phyloP scores from a whole-genome alignment of 768 basidiomycete species.

The Gloeopeniophorella convolvens region DNA sequence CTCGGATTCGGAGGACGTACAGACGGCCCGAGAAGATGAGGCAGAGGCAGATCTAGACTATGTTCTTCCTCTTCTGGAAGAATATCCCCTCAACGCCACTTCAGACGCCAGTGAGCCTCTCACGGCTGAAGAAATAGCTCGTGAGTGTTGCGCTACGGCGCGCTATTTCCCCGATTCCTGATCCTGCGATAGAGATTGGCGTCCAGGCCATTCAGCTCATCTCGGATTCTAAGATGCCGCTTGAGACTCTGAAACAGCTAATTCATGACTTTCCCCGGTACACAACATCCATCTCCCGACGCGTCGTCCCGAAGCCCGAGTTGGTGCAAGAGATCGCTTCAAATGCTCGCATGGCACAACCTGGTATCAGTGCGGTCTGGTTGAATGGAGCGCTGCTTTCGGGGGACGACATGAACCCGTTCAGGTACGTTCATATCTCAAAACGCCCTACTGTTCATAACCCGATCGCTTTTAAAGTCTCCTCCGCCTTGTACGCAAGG shows the following conservation, averaged over 20 bases:
- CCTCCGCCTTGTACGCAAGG: constrained; percentile 64
- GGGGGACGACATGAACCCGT: constrained; percentile 62
- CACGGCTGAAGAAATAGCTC: constrained; percentile 44
- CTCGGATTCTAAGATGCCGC: constrained; percentile 44
- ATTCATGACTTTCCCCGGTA: constrained; percentile 90
- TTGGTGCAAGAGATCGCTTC: constrained; percentile 49
- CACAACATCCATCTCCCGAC: constrained; percentile 63
- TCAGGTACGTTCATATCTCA: constrained; percentile 39
- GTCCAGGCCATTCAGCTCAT: constrained; percentile 72
- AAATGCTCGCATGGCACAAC: constrained; percentile 50
- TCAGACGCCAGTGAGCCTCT: constrained; percentile 40
- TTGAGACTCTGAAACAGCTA: constrained; percentile 56
- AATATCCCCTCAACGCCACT: constrained; percentile 31
- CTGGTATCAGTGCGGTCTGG: constrained; percentile 60
- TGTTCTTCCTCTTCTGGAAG: constrained; percentile 11
- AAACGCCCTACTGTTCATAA: neutral
- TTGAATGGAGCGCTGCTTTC: constrained; percentile 66
- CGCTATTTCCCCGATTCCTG: constrained; percentile 33
- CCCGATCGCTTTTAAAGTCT: constrained; percentile 37
- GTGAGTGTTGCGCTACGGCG: constrained; percentile 6
- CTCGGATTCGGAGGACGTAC: constrained; percentile 5
- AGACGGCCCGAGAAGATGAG: constrained; percentile 11
- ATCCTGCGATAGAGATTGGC: constrained; percentile 48
- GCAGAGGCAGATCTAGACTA: constrained; percentile 11
- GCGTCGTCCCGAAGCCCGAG: constrained; percentile 46